Percentiles rank a stretch among this genome's conserved stretches.
These are phyloP conservation scores for Yamadazyma diddensiae DNA, from an alignment of 1,139 yeast genomes.

Conservation along the genomic window DNA sequence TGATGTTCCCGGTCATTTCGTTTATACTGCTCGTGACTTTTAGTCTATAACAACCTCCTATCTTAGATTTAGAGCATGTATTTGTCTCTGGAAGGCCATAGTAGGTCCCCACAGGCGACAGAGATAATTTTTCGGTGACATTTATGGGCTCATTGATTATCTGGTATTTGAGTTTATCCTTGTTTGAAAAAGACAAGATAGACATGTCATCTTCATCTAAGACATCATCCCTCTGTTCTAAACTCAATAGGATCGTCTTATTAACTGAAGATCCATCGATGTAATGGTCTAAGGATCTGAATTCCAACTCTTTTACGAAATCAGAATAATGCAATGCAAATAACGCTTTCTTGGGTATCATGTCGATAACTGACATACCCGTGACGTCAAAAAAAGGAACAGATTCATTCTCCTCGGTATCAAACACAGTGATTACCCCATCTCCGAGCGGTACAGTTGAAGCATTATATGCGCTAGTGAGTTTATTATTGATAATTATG, in stretches of 20 bases:
- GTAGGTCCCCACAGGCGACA: constrained; percentile 7
- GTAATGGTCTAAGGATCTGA: constrained; percentile 55
- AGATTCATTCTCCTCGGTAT: constrained; percentile 19
- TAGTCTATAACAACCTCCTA: constrained; percentile 40
- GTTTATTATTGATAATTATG: constrained; percentile 15
- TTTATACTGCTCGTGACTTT: constrained; percentile 39
- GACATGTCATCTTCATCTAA: constrained; percentile 16
- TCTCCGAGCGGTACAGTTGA: constrained; percentile 50
- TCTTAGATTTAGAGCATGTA: constrained; percentile 34
- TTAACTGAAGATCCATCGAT: constrained; percentile 50
- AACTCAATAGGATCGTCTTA: constrained; percentile 60
- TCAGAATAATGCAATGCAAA: constrained; percentile 65
- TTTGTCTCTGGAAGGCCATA: constrained; percentile 25
- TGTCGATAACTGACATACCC: constrained; percentile 28
- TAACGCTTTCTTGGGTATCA: constrained; percentile 72
- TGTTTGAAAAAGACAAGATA: constrained; percentile 26
- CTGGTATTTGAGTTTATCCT: constrained; percentile 58
- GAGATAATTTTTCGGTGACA: constrained; percentile 13
- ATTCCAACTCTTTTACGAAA: constrained; percentile 67
- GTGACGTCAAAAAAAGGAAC: constrained; percentile 30
- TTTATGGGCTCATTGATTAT: constrained; percentile 54
- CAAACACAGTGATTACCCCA: constrained; percentile 63
- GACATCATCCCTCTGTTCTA: constrained; percentile 39
- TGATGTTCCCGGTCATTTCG: constrained; percentile 34
- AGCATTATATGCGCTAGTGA: constrained; percentile 15